phyloP scores from a whole-genome alignment of 2,329 filamentous ascomycete species.

The Diaporthe humulicola region DNA sequence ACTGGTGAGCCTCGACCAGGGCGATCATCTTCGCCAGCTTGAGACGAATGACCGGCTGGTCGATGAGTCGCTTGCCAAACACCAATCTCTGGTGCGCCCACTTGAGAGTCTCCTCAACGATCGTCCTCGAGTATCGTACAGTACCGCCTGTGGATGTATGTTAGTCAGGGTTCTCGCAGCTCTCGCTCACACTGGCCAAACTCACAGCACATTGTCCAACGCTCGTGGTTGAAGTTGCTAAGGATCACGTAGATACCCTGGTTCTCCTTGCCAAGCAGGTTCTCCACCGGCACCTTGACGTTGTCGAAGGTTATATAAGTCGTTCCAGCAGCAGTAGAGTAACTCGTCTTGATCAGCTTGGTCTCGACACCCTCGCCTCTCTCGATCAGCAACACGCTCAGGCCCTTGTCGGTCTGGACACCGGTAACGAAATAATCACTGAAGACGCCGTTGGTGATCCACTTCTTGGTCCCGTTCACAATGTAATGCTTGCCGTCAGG shows the following conservation, averaged over 20 bases:
- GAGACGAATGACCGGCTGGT: slow-evolving; percentile 85
- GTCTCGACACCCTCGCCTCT: slow-evolving; percentile 82
- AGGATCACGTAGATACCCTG: slow-evolving; percentile 89
- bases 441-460: slow-evolving; percentile 87
- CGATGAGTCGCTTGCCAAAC: slow-evolving; percentile 84
- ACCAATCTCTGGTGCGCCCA: slow-evolving; percentile 91
- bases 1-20: slow-evolving; percentile 83
- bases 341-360: slow-evolving; percentile 83
- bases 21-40: slow-evolving; percentile 94
- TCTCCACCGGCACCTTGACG: slow-evolving; percentile 84
- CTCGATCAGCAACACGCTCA: slow-evolving; percentile 82
- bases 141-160: slow-evolving; percentile 60
- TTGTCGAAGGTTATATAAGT: slow-evolving; percentile 87
- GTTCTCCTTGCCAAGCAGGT: slow-evolving; percentile 85
- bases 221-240: slow-evolving; percentile 90
- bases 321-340: slow-evolving; percentile 84
- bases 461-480: slow-evolving; percentile 84
- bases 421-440: slow-evolving; percentile 87
- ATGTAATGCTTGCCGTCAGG: slow-evolving; percentile 80
- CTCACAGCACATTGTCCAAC: slow-evolving; percentile 80
- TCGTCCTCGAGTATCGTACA: slow-evolving; percentile 73
- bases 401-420: slow-evolving; percentile 83
- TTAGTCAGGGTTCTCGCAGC: neutral
- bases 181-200: slow-evolving; percentile 35
- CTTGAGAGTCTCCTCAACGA: slow-evolving; percentile 88